Evolutionary conservation across 208 protist species (phyloP), one percentile per base, ranked within the genome.

Genomic region (Trypanosoma melophagium): DNA sequence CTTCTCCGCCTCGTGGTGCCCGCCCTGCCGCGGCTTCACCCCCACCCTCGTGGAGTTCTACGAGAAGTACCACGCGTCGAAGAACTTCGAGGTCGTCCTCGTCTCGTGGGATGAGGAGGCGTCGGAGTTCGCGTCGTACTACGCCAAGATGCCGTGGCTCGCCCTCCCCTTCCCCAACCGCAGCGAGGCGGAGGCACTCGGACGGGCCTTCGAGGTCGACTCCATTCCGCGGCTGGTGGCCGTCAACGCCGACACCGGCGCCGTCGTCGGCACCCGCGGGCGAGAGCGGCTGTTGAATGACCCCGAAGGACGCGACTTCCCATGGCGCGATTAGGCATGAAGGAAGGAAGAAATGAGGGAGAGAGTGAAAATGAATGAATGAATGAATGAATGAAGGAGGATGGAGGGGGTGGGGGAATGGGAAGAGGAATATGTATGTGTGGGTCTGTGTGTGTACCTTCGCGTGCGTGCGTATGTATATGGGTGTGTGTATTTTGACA

Each of bases 1-100:
- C 79, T 97, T 96, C 74, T 90, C 83, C 31, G 94, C 94, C 35
- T 93, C 91, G 68, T 97, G 94, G 94, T 97, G 94, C 84, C 92
- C 92, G n/a, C 94, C 94, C 35, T 97, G 94, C 87, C 85, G 92
- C 58, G 79, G 73, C 53, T 97, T 97, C 79, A 97, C 94, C 2
- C 94, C 94, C 19, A 66, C 80, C 59, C 87, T 97, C 13, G 68
- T 71, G 25, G 87, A 93, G 35, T 92, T 94, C 64, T 97, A 97
- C 71, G 72, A 90, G 21, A 83, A 85, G 52, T 77, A 80, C 76
- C 66, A 77, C 21, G 68, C 74, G 45, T 42, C 67, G 50, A 88
- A 93, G 66, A 89, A 96, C 66, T 97, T 96, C 57, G 92, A 96
- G 69, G 83, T 96, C 45, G 59, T 95, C 44, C 80, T 93, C 19